Conservation (phyloP, 2,329 filamentous ascomycete genomes). For the Cadophora malorum region DNA sequence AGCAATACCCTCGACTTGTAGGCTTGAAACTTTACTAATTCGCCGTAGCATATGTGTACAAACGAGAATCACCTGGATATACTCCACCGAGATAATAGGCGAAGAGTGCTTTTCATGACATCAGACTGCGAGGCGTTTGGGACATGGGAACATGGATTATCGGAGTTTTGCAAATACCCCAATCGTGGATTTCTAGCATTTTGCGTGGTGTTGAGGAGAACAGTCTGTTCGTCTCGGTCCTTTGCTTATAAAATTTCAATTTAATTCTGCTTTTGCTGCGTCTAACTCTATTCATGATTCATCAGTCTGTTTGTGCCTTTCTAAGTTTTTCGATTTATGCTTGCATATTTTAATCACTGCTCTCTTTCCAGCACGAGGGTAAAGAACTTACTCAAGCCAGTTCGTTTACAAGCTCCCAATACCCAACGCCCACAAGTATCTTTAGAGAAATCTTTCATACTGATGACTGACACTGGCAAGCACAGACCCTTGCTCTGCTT, state of each 20-base stretch:
- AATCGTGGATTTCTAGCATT: background rate
- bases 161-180: slow-evolving; percentile 10
- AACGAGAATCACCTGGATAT: slow-evolving; percentile 24
- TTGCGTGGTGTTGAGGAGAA: slow-evolving; percentile 22
- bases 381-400: background rate
- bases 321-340: background rate
- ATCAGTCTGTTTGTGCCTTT: background rate
- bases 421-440: too few relatives aligned
- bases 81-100: slow-evolving; percentile 20
- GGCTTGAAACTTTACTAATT: background rate
- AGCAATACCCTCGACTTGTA: slow-evolving; percentile 20
- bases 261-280: background rate
- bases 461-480: background rate
- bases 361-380: too few relatives aligned
- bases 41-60: slow-evolving; percentile 30
- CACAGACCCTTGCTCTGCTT: background rate
- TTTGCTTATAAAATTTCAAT: background rate
- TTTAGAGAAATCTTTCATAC: background rate
- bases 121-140: background rate
- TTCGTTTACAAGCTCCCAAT: background rate
- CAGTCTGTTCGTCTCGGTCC: background rate
- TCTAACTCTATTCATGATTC: background rate
- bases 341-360: too few relatives aligned
- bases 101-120: background rate
- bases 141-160: slow-evolving; percentile 1